phyloP scores from a whole-genome alignment of 352 stramenopile genomes.

The Phytopythium oedochilum region DNA sequence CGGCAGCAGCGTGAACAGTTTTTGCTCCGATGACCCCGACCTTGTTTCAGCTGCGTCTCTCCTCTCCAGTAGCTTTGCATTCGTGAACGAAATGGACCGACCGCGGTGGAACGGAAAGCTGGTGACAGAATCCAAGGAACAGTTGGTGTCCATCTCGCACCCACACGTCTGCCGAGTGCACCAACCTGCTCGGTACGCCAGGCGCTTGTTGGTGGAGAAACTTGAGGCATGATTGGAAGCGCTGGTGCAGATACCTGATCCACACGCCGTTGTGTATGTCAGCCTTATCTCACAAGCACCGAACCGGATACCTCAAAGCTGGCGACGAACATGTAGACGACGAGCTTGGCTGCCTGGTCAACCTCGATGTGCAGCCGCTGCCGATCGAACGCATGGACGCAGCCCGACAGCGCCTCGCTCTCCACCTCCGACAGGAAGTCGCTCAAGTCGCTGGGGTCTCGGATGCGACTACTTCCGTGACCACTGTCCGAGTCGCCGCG shows the following conservation, averaged over 20 bases:
- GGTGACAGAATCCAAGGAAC: slow-evolving; percentile 7
- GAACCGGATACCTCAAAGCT: not conserved
- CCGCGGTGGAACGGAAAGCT: slow-evolving; percentile 36
- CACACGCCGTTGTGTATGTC: not conserved
- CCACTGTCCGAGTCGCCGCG: slow-evolving; percentile 4
- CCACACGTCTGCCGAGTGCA: too few species aligned
- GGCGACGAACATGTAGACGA: slow-evolving; percentile 21
- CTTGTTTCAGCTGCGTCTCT: slow-evolving; percentile 17
- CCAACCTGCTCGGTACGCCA: slow-evolving; percentile 17
- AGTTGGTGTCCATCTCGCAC: not conserved
- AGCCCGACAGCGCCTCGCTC: slow-evolving; percentile 30
- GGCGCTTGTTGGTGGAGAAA: slow-evolving; percentile 18
- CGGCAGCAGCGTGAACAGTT: slow-evolving; percentile 30
- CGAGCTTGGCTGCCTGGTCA: slow-evolving; percentile 12
- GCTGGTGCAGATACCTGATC: slow-evolving; percentile 58
- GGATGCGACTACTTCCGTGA: slow-evolving; percentile 11
- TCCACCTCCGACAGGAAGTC: slow-evolving; percentile 37
- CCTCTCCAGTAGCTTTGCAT: slow-evolving; percentile 53
- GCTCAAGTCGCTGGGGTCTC: slow-evolving; percentile 20
- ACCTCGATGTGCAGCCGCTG: slow-evolving; percentile 36
- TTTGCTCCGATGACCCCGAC: not conserved
- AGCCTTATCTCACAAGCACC: too few species aligned
- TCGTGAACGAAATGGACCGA: slow-evolving; percentile 41
- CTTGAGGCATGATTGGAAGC: slow-evolving; percentile 43
- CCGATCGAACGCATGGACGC: slow-evolving; percentile 22